Evolutionary conservation across 306 rosid species (phyloP).

Genomic region (Cercis canadensis): DNA sequence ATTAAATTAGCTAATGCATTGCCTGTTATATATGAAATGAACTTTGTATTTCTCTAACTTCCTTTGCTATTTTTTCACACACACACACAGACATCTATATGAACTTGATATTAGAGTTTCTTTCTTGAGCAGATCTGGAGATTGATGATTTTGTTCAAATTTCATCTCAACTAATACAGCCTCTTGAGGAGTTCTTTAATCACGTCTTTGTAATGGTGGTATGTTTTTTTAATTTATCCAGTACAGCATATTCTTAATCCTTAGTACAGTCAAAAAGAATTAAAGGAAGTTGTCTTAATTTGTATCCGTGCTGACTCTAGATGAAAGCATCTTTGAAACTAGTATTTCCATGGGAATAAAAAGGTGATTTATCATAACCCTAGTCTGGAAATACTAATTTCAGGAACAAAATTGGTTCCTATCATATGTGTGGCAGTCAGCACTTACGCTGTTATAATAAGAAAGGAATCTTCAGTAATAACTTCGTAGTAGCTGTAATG

Average conservation of each 20-base stretch:
- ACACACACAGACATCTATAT: too few relatives aligned
- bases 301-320: neutral
- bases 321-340: neutral
- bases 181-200: constrained; percentile 88
- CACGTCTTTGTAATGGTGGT: constrained; percentile 97
- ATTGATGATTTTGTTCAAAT: constrained; percentile 66
- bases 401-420: neutral
- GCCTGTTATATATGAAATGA: neutral
- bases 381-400: neutral
- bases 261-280: constrained; percentile 11
- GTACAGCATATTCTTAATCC: neutral
- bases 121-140: constrained; percentile 59
- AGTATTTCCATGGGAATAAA: neutral
- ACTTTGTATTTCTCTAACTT: neutral
- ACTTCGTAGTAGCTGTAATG: neutral
- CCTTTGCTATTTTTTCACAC: neutral
- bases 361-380: neutral
- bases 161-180: constrained; percentile 80
- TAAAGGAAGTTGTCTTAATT: neutral
- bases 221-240: constrained; percentile 44
- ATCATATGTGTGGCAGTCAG: constrained; percentile 3
- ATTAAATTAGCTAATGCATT: neutral
- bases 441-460: neutral
- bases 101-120: constrained; percentile 20
- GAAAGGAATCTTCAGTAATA: neutral